Evolutionary conservation across 768 basidiomycete genomes (phyloP), one percentile per base, ranked within the genome.

Genomic region (Serendipita indica): DNA sequence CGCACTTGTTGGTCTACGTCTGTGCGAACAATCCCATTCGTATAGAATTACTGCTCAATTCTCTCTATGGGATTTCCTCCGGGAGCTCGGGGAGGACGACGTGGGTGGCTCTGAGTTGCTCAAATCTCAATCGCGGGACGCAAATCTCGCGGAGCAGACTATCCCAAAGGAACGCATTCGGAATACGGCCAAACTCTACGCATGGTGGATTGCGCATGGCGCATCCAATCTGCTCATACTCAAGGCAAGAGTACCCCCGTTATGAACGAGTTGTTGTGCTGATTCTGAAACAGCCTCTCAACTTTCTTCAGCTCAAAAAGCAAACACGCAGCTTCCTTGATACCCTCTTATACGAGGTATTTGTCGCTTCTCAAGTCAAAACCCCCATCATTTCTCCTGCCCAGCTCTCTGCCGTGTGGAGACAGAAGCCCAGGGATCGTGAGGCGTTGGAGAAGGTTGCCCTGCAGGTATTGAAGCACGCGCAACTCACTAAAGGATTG

Each of bases 21-120:
- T 97, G 28, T 88, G 89, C 66, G 74, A 77, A 6, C 73, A 72
- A 6, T 83, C 90, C 0, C 90, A 94, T 67, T 79, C 85, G 3
- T 83, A 91, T 74, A 88, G 81, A 65, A 85, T 97, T 64, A 97
- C 96, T 1, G 73, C 97, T 20, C 96, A 97, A 66, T 98, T 89
- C 69, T 89, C 83, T 64, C 72, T 98, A 3, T 99, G 96, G 96
- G 96, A 99, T 68, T 93, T 98, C 67, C 71, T 98, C 28, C 84
- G 94, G 6, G 89, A 89, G 61, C 73, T 98, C 41, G 94, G 91
- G 12, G 90, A 96, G 0, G 86, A 84, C 66, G 72, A 89, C 35
- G 75, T 88, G 10, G 22, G 32, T 12, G 49, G 49, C 10, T 20
- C 32, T 65, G 87, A 86, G 67, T 80, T 76, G 60, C 57, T 72